Conservation (phyloP, 202 grass and related monocot species). For the Carex arenaria region DNA sequence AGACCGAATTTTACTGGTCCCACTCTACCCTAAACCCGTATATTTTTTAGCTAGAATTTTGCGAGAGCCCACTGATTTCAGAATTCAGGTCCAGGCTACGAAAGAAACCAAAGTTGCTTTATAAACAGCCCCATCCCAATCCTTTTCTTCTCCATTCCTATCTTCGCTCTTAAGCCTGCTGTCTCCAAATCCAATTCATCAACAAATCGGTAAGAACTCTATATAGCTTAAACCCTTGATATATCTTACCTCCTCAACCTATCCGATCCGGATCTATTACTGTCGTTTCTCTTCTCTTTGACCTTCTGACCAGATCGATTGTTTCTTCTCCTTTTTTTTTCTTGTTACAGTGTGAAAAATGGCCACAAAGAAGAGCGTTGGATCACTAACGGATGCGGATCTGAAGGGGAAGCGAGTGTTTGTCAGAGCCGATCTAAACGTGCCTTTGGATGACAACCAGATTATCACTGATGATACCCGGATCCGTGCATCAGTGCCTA, state of each 20-base stretch:
- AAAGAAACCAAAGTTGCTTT: constrained; percentile 6
- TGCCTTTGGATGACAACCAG: constrained; percentile 80
- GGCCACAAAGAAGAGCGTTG: constrained; percentile 87
- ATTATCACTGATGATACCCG: constrained; percentile 92
- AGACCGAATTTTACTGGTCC: too few relatives aligned
- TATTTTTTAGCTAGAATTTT: neutral
- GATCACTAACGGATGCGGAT: constrained; percentile 59
- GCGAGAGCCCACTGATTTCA: constrained; percentile 2
- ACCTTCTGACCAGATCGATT: neutral
- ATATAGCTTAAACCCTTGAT: neutral
- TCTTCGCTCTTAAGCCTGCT: constrained; percentile 10
- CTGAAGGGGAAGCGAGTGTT: constrained; percentile 93
- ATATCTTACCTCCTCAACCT: neutral
- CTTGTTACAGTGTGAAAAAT: constrained; percentile 38
- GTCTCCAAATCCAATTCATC: constrained; percentile 24
- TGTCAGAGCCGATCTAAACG: constrained; percentile 82
- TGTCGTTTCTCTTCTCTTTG: neutral
- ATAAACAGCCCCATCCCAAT: neutral
- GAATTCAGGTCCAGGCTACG: neutral
- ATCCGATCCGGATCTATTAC: neutral
- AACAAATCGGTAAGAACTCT: constrained; percentile 23
- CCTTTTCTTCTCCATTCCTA: constrained; percentile 9
- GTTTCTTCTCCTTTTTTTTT: neutral
- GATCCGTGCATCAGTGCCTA: constrained; percentile 78
- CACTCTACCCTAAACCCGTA: neutral